Percentiles rank a stretch among this genome's conserved stretches.
These are phyloP conservation scores for Ceratobasidium sp. DNA, from an alignment of 1,284 basidiomycete genomes.

Conservation along the genomic window DNA sequence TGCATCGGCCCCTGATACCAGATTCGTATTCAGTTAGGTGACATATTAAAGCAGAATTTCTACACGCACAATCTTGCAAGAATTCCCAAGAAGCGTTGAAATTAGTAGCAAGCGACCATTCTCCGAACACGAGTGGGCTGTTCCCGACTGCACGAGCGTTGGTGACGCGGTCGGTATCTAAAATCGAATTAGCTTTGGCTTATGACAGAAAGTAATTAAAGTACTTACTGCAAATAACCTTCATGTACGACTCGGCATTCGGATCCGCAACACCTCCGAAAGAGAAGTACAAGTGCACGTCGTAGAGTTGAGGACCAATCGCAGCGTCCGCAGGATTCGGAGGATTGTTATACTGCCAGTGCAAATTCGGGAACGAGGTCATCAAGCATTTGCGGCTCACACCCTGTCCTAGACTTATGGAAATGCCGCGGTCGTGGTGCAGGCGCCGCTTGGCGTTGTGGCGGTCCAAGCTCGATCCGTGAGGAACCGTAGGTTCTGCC, in stretches of 20 bases:
- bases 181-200: background rate
- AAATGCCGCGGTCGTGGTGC: slow-evolving; percentile 23
- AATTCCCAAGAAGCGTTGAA: slow-evolving; percentile 68
- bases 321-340: slow-evolving; percentile 70
- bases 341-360: slow-evolving; percentile 71
- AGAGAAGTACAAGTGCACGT: slow-evolving; percentile 76
- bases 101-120: slow-evolving; percentile 74
- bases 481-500: slow-evolving; percentile 8
- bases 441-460: slow-evolving; percentile 15
- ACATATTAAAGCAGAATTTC: slow-evolving; percentile 55
- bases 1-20: slow-evolving; percentile 63
- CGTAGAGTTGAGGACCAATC: slow-evolving; percentile 71
- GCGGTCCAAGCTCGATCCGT: slow-evolving; percentile 18
- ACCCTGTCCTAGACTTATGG: slow-evolving; percentile 16
- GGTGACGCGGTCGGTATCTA: slow-evolving; percentile 52
- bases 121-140: slow-evolving; percentile 59
- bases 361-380: slow-evolving; percentile 67
- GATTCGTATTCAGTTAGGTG: slow-evolving; percentile 75
- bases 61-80: slow-evolving; percentile 55
- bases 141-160: slow-evolving; percentile 58
- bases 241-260: slow-evolving; percentile 67
- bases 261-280: slow-evolving; percentile 70
- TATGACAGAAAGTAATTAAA: background rate
- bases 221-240: slow-evolving; percentile 67
- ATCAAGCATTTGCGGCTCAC: slow-evolving; percentile 41